Conservation (phyloP, 192 early-diverging fungal species). For the Pecoramyces ruminantium region DNA sequence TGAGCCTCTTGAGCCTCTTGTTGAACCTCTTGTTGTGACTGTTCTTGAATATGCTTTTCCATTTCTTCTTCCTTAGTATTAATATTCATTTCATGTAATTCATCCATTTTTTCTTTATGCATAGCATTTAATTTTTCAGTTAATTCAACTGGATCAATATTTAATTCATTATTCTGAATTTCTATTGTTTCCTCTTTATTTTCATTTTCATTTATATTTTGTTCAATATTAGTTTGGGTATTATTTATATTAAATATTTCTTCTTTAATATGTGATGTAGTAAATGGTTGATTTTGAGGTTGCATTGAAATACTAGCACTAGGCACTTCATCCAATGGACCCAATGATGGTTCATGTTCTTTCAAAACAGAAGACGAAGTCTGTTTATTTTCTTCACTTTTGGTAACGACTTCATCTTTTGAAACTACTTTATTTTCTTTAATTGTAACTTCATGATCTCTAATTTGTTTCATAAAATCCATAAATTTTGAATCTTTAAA, state of each 20-base stretch:
- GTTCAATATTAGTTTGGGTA: not conserved
- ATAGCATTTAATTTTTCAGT: not conserved
- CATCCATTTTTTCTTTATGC: not conserved
- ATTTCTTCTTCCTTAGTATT: not conserved
- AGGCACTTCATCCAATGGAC: not conserved
- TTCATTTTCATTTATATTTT: not conserved
- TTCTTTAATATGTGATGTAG: not conserved
- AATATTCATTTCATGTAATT: not conserved
- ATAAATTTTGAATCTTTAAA: slow-evolving; percentile 84
- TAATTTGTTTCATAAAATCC: slow-evolving; percentile 79
- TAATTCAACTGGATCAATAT: not conserved
- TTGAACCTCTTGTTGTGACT: not conserved
- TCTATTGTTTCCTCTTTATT: not conserved
- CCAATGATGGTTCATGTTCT: not conserved
- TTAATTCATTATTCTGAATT: not conserved
- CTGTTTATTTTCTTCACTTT: not conserved
- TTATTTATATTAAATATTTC: not conserved
- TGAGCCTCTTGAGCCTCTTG: not conserved
- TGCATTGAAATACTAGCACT: not conserved
- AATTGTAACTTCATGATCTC: slow-evolving; percentile 73
- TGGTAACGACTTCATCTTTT: slow-evolving; percentile 13
- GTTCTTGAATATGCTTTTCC: not conserved
- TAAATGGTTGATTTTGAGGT: not conserved
- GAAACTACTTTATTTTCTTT: slow-evolving; percentile 76
- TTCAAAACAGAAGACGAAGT: not conserved